Base-by-base conservation (phyloP, 2,329 filamentous ascomycete genomes). In the Pseudogymnoascus sp. region DNA sequence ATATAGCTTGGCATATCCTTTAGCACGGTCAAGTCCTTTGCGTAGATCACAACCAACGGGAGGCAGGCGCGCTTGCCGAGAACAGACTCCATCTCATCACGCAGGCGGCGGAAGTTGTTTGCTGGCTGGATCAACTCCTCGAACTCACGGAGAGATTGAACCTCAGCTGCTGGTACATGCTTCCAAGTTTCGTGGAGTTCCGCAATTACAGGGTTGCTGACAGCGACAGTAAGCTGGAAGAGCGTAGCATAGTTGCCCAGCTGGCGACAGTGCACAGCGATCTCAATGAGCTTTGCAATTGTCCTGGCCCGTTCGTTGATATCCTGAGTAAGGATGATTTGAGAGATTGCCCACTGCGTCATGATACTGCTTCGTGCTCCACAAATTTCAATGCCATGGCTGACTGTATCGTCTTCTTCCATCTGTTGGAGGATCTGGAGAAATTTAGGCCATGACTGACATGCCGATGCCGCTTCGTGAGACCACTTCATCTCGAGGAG, bases 331-430 rank as follows among this genome's bases (percentile, higher is more conserved):
- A 95, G 80, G 7, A 95, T 83, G 67, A 89, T 84, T 74, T 93
- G 89, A 0, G 90, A 93, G 28, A 92, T 83, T 28, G 86, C 88
- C 90, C 90, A 95, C 74, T 93, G 93, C 66, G 93, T 90, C 78
- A 93, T 89, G 67, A 95, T 84, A 74, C 95, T 95, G 79, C 95
- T 95, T 59, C 90, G 87, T 7, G 90, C 89, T 73, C 93, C 90
- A 59, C 93, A 89, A 21, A 95, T 88, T 71, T 93, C 90, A 38
- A 95, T 88, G 12, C 90, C 90, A 40, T 60, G 59, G 23, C 36
- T 40, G 38, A 60, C 59, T 16, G 36, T 40, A 31, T 60, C 59
- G 5, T 60, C 34, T 31, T 60, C 59, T 31, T 60, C 59, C 62
- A 84, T 84, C 1, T 88, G 87, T 69, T 90, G 86, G 46, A 87